Conservation (phyloP, 2,329 filamentous ascomycete genomes). For the Escovopsis sp. region DNA sequence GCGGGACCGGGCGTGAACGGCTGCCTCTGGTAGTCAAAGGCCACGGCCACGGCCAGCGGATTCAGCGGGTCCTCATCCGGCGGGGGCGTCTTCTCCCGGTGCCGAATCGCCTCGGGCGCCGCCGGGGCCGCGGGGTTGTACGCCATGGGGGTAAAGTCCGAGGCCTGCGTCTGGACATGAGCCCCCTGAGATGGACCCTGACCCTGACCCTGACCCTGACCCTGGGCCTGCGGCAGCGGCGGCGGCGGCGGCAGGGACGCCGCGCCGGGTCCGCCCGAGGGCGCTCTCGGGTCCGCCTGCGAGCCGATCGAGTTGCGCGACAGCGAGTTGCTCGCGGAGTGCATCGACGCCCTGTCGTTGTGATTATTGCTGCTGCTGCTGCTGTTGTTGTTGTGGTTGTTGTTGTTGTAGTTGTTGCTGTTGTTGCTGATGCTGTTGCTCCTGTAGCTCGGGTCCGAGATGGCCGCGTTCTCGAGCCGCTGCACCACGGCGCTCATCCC, state of each 20-base stretch:
- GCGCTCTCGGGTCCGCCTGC: slow-evolving; percentile 4
- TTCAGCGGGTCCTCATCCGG: slow-evolving; percentile 48
- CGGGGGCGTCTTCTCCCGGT: slow-evolving; percentile 69
- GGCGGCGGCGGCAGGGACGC: slow-evolving; percentile 15
- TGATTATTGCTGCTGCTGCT: too few relatives aligned
- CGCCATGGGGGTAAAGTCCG: slow-evolving; percentile 47
- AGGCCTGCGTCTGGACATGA: too few relatives aligned
- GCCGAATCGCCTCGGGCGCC: slow-evolving; percentile 53
- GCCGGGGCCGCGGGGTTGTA: slow-evolving; percentile 70
- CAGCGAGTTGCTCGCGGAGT: neutral
- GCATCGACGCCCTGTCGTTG: slow-evolving; percentile 1
- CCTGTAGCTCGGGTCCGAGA: slow-evolving; percentile 39
- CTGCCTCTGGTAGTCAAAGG: slow-evolving; percentile 37
- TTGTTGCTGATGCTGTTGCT: too few relatives aligned
- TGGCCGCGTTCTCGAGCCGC: slow-evolving; percentile 55
- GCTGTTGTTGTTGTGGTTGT: too few relatives aligned
- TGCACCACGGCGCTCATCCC: slow-evolving; percentile 56
- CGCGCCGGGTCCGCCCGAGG: slow-evolving; percentile 2
- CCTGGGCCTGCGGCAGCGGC: slow-evolving; percentile 3
- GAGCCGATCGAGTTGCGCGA: slow-evolving; percentile 2
- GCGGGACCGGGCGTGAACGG: slow-evolving; percentile 38
- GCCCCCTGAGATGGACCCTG: too few relatives aligned
- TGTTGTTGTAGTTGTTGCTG: too few relatives aligned
- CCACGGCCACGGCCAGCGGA: slow-evolving; percentile 41
- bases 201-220: too few relatives aligned